These are phyloP conservation scores for Rhodosporidiobolus odoratus DNA, from an alignment of 768 basidiomycete genomes.

Conservation along the genomic window DNA sequence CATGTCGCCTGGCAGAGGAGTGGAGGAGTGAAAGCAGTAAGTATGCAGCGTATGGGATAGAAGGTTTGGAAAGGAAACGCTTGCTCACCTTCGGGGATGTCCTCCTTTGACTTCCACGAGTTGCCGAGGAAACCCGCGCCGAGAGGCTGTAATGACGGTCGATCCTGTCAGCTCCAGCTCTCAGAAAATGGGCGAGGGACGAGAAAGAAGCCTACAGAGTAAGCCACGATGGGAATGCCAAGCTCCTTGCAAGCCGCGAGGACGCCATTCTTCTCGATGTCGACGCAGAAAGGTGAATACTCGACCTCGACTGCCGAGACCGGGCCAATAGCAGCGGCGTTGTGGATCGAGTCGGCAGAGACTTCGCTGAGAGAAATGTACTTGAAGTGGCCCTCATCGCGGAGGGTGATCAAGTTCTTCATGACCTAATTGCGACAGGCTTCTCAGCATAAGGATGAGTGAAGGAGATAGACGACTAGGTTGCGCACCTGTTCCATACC, in stretches of 20 bases:
- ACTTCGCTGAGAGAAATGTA: slow-evolving; percentile 60
- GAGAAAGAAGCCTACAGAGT: slow-evolving; percentile 42
- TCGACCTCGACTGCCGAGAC: slow-evolving; percentile 63
- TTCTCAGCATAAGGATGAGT: neutral
- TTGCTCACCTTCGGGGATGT: slow-evolving; percentile 22
- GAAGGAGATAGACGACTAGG: neutral
- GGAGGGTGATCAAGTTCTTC: slow-evolving; percentile 50
- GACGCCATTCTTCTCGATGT: slow-evolving; percentile 43
- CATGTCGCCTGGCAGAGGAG: slow-evolving; percentile 16
- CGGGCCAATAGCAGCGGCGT: slow-evolving; percentile 51
- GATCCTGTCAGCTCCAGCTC: neutral
- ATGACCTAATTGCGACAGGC: slow-evolving; percentile 39
- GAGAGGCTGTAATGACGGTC: slow-evolving; percentile 5
- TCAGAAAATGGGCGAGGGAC: neutral
- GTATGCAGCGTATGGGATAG: neutral
- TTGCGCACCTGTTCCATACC: slow-evolving; percentile 25
- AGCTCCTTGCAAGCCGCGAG: slow-evolving; percentile 46
- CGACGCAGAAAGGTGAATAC: slow-evolving; percentile 35
- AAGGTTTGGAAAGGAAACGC: neutral
- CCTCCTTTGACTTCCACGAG: slow-evolving; percentile 45
- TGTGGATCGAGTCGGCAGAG: slow-evolving; percentile 33
- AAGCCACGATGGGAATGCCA: slow-evolving; percentile 44
- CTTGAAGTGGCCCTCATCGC: slow-evolving; percentile 58
- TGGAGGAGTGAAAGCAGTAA: neutral
- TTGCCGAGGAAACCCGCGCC: slow-evolving; percentile 43